These are phyloP conservation scores for Syzygium oleosum DNA, from an alignment of 345 rosid species.

Conservation along the genomic window DNA sequence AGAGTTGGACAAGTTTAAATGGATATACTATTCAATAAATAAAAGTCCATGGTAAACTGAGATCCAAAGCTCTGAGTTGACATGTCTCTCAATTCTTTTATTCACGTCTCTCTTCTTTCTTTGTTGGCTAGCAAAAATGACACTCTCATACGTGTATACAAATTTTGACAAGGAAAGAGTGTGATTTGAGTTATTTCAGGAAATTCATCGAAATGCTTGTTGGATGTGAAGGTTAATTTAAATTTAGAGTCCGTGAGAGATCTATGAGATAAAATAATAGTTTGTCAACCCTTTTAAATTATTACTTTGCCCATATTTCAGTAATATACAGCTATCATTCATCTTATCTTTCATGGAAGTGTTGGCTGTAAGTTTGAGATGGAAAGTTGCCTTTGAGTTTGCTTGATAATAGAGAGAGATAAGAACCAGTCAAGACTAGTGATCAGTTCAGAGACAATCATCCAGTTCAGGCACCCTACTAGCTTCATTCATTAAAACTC, in stretches of 20 bases:
- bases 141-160: background rate
- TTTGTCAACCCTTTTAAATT: background rate
- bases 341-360: background rate
- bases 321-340: background rate
- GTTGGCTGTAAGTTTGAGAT: background rate
- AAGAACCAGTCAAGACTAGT: background rate
- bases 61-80: background rate
- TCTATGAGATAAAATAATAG: background rate
- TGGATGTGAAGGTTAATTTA: background rate
- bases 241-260: background rate
- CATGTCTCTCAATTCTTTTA: background rate
- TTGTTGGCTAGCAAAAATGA: background rate
- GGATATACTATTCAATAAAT: slow-evolving; percentile 72
- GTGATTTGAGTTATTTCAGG: background rate
- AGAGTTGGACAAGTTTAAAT: slow-evolving; percentile 57
- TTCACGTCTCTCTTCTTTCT: background rate
- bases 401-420: background rate
- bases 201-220: background rate
- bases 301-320: background rate
- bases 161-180: background rate
- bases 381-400: background rate
- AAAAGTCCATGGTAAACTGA: slow-evolving; percentile 77
- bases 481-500: background rate
- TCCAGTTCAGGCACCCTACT: background rate
- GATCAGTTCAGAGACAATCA: background rate